Conservation (phyloP, 108 stramenopile species). For the Cyclostephanos invisitatus region DNA sequence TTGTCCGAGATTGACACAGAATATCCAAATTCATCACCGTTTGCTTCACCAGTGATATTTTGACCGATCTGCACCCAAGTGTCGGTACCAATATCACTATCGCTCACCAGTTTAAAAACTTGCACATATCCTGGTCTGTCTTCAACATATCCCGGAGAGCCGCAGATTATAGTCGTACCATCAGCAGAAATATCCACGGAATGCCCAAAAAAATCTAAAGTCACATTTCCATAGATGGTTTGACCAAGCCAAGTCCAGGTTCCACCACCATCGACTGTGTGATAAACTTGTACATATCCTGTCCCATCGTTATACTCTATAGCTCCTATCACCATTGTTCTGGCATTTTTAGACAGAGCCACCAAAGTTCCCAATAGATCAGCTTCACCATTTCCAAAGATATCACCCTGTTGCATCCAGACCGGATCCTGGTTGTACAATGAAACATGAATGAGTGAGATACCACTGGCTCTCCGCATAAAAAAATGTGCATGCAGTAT, state of each 20-base stretch:
- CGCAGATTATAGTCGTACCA: neutral
- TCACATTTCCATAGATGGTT: conserved; percentile 5
- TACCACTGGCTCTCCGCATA: too few relatives aligned
- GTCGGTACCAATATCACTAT: neutral
- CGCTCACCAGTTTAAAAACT: neutral
- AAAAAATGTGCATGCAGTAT: too few relatives aligned
- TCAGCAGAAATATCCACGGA: conserved; percentile 14
- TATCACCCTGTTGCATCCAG: too few relatives aligned
- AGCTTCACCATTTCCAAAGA: too few relatives aligned
- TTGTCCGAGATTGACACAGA: conserved; percentile 21
- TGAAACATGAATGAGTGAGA: too few relatives aligned
- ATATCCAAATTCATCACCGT: conserved; percentile 11
- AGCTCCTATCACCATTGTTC: too few relatives aligned
- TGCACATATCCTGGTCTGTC: conserved; percentile 10
- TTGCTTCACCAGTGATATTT: conserved; percentile 25
- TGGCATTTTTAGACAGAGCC: too few relatives aligned
- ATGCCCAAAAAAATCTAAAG: conserved; percentile 1
- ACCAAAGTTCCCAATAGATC: too few relatives aligned
- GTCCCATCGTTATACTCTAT: too few relatives aligned
- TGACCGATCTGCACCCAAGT: conserved; percentile 14
- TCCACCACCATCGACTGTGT: neutral
- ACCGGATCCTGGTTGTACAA: too few relatives aligned
- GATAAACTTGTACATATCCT: neutral
- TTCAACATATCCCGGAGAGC: neutral
- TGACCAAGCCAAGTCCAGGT: neutral